These are phyloP conservation scores for Globisporangium apiculatum DNA, from an alignment of 352 stramenopile genomes.

Conservation along the genomic window DNA sequence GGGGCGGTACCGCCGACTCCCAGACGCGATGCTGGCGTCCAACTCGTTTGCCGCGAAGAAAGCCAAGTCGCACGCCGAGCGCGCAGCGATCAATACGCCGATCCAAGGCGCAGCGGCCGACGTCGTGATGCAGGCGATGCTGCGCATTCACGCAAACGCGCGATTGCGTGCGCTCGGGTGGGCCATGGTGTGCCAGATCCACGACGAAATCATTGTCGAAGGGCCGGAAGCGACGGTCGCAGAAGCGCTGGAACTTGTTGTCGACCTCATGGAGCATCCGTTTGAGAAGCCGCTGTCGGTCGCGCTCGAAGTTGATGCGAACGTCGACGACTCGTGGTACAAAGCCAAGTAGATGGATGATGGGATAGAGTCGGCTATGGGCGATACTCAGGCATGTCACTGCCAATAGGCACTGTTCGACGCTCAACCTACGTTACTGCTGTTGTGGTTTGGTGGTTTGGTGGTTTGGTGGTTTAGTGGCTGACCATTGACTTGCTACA, in stretches of 20 bases:
- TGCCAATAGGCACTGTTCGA: too few species aligned
- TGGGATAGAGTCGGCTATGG: too few species aligned
- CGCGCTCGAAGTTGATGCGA: slow-evolving; percentile 90
- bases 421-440: background rate
- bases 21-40: slow-evolving; percentile 83
- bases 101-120: slow-evolving; percentile 98
- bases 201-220: slow-evolving; percentile 99
- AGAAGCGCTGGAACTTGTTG: slow-evolving; percentile 82
- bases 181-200: slow-evolving; percentile 98
- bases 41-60: slow-evolving; percentile 59
- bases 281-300: slow-evolving; percentile 90
- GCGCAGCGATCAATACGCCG: slow-evolving; percentile 99
- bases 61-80: slow-evolving; percentile 82
- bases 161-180: slow-evolving; percentile 93
- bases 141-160: slow-evolving; percentile 93
- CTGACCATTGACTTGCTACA: too few species aligned
- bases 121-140: slow-evolving; percentile 99
- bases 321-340: slow-evolving; percentile 98
- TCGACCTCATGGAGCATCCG: slow-evolving; percentile 97
- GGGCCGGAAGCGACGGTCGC: slow-evolving; percentile 94
- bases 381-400: background rate
- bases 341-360: slow-evolving; percentile 92
- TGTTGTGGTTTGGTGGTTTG: background rate
- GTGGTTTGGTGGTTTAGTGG: background rate
- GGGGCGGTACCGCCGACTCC: slow-evolving; percentile 94